Conservation (phyloP, 176 grass and related monocot genomes). For the Aegilops sharonensis region DNA sequence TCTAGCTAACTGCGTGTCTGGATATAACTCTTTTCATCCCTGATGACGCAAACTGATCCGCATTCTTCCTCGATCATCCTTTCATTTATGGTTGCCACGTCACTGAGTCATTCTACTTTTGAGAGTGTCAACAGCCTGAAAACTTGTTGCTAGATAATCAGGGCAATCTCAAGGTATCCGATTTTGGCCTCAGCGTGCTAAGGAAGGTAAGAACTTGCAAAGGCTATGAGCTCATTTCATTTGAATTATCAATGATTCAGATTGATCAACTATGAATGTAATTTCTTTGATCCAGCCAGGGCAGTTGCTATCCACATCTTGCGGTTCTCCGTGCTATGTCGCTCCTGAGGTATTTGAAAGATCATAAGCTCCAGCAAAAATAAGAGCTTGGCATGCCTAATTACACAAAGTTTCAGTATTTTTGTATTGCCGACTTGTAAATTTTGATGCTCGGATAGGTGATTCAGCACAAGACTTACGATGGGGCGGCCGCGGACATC, state of each 20-base stretch:
- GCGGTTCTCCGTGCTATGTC: slow-evolving; percentile 76
- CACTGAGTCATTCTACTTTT: slow-evolving; percentile 19
- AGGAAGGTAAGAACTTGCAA: slow-evolving; percentile 40
- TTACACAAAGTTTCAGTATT: not conserved
- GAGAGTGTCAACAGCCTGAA: slow-evolving; percentile 53
- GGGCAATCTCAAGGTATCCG: slow-evolving; percentile 66
- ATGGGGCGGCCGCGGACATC: slow-evolving; percentile 53
- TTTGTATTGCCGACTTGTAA: not conserved
- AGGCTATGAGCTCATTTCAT: not conserved
- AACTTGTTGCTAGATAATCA: slow-evolving; percentile 71
- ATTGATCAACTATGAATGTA: not conserved
- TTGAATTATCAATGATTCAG: not conserved
- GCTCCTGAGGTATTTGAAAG: slow-evolving; percentile 63
- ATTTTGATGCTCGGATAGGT: slow-evolving; percentile 41
- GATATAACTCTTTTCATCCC: not conserved
- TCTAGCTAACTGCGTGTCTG: not conserved
- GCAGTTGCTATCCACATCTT: slow-evolving; percentile 36
- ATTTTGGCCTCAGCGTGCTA: slow-evolving; percentile 69
- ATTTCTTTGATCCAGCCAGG: no score
- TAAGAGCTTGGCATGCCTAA: not conserved
- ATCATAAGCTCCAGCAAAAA: not conserved
- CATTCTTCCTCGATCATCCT: not conserved
- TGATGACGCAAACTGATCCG: not conserved
- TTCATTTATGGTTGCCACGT: not conserved
- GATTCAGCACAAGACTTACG: slow-evolving; percentile 67